These are phyloP conservation scores for Penicillium sp. DNA, from an alignment of 2,329 filamentous ascomycete species.

Conservation along the genomic window DNA sequence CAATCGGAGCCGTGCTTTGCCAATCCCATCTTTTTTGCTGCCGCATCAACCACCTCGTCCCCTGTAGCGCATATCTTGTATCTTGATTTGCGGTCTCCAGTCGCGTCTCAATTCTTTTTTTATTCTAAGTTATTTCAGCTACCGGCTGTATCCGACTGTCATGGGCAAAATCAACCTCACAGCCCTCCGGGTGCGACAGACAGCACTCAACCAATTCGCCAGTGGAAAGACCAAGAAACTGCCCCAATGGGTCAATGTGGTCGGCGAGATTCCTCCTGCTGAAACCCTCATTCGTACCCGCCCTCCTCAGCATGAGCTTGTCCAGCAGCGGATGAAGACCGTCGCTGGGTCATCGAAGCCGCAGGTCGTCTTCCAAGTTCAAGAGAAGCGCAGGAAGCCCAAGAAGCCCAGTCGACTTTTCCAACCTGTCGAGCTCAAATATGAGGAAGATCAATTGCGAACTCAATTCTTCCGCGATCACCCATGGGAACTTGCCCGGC, in stretches of 20 bases:
- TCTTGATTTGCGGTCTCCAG: background rate
- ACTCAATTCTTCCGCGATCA: conserved; percentile 86
- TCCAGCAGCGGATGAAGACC: conserved; percentile 40
- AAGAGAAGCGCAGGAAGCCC: conserved; percentile 45
- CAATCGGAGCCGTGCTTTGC: conserved; percentile 39
- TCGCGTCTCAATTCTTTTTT: background rate
- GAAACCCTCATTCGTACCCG: conserved; percentile 60
- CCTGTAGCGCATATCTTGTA: conserved; percentile 5
- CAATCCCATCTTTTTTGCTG: conserved; percentile 39
- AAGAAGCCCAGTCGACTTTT: conserved; percentile 73
- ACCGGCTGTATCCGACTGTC: conserved; percentile 9
- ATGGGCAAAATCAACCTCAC: conserved; percentile 50
- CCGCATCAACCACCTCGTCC: conserved; percentile 16
- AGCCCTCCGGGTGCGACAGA: conserved; percentile 46
- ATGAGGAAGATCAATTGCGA: conserved; percentile 80
- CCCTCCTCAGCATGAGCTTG: conserved; percentile 46
- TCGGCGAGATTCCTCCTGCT: conserved; percentile 59
- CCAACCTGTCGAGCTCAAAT: conserved; percentile 72
- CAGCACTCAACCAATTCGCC: conserved; percentile 39
- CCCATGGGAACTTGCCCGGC: conserved; percentile 93
- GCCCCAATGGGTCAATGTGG: conserved; percentile 56
- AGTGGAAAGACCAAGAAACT: conserved; percentile 34
- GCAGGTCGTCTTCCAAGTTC: conserved; percentile 37
- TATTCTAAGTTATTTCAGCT: background rate
- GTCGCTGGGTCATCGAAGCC: conserved; percentile 28